Conservation (phyloP, 805 yeast genomes). For the Scheffersomyces coipomensis region DNA sequence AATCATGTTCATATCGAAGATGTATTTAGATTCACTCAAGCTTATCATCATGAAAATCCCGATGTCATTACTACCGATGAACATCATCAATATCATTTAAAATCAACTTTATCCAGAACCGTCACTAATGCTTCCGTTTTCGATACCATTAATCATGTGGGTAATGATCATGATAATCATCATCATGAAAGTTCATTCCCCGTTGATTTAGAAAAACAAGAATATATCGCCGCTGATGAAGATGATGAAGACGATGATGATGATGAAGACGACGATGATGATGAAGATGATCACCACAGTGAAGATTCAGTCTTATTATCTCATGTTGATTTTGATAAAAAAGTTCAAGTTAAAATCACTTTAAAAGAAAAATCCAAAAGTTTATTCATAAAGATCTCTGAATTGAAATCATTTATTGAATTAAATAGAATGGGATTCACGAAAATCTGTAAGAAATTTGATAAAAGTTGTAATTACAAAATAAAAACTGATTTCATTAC, state of each 20-base stretch:
- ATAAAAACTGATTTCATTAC: constrained; percentile 59
- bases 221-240: constrained; percentile 37
- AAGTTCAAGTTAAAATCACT: constrained; percentile 55
- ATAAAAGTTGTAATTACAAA: constrained; percentile 69
- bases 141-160: constrained; percentile 24
- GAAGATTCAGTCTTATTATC: constrained; percentile 48
- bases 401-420: constrained; percentile 78
- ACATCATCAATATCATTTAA: constrained; percentile 16
- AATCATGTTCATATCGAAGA: constrained; percentile 25
- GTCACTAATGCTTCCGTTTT: constrained; percentile 20
- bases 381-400: constrained; percentile 73
- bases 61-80: constrained; percentile 9
- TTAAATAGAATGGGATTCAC: constrained; percentile 86
- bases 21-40: constrained; percentile 22
- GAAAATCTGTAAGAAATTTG: constrained; percentile 89
- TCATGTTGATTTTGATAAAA: constrained; percentile 48
- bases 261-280: constrained; percentile 25
- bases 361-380: constrained; percentile 65
- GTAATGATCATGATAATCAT: constrained; percentile 8
- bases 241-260: constrained; percentile 23
- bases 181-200: not conserved
- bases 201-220: constrained; percentile 15
- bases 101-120: constrained; percentile 10
- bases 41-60: constrained; percentile 14
- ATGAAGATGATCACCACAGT: constrained; percentile 18